Conservation (phyloP, 371 early-diverging fungal genomes). For the Apophysomyces elegans region DNA sequence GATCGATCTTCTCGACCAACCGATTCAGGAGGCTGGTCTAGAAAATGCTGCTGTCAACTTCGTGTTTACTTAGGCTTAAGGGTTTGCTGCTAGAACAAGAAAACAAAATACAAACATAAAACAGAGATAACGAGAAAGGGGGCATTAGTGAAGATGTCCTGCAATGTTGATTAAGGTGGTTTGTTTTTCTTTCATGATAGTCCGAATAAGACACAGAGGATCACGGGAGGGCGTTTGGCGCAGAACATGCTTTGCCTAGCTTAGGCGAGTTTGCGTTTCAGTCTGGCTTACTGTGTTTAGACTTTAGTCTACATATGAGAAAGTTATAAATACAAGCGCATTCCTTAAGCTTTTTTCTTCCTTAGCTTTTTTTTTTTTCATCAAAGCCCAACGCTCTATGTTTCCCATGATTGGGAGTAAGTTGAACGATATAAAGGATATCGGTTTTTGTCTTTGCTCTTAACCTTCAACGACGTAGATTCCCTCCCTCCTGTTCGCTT, state of each 20-base stretch:
- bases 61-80: slow-evolving; percentile 33
- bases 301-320: not conserved
- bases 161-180: not conserved
- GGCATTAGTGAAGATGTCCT: not conserved
- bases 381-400: no score
- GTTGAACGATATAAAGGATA: no score
- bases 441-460: no score
- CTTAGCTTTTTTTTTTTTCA: not conserved
- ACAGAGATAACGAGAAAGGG: not conserved
- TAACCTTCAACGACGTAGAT: no score
- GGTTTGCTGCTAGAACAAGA: not conserved
- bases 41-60: slow-evolving; percentile 63
- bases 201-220: not conserved
- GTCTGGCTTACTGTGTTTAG: not conserved
- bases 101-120: not conserved
- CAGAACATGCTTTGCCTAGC: not conserved
- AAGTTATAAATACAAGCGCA: not conserved
- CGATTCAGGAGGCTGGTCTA: slow-evolving; percentile 69
- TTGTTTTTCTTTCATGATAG: not conserved
- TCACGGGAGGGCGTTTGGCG: slow-evolving; percentile 2
- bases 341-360: not conserved
- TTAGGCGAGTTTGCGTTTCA: not conserved
- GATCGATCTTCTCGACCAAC: slow-evolving; percentile 61
- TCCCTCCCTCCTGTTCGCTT: no score
- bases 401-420: no score